phyloP scores from a whole-genome alignment of 148 eudicot species.

The Nyssa sinensis region DNA sequence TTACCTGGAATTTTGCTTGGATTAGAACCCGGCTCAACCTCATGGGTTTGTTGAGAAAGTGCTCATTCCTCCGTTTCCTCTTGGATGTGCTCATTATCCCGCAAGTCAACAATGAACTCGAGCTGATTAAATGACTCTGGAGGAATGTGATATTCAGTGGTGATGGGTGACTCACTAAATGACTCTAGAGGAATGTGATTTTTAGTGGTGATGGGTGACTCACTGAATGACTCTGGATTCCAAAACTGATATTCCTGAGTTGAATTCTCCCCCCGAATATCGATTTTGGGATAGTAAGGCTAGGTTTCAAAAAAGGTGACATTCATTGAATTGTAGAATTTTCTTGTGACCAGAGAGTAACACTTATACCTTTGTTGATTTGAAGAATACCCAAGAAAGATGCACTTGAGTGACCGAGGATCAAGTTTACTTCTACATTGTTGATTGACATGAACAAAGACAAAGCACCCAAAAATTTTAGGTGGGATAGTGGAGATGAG shows the following conservation, averaged over 20 bases:
- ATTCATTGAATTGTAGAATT: neutral
- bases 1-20: neutral
- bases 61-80: neutral
- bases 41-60: neutral
- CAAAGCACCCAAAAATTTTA: neutral
- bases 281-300: neutral
- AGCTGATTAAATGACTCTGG: no score
- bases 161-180: no score
- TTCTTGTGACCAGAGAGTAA: neutral
- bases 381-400: neutral
- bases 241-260: neutral
- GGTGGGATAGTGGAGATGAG: neutral
- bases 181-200: neutral
- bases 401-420: neutral
- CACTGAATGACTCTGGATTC: no score
- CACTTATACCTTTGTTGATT: neutral
- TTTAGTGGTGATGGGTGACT: neutral
- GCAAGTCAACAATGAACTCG: neutral
- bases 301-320: neutral
- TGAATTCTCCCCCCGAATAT: neutral
- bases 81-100: no score
- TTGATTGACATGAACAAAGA: neutral
- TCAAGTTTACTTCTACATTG: neutral
- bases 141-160: no score
- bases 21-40: neutral